Base-by-base conservation (phyloP, 2,329 filamentous ascomycete genomes). In the Ambrosiella cleistominuta region DNA sequence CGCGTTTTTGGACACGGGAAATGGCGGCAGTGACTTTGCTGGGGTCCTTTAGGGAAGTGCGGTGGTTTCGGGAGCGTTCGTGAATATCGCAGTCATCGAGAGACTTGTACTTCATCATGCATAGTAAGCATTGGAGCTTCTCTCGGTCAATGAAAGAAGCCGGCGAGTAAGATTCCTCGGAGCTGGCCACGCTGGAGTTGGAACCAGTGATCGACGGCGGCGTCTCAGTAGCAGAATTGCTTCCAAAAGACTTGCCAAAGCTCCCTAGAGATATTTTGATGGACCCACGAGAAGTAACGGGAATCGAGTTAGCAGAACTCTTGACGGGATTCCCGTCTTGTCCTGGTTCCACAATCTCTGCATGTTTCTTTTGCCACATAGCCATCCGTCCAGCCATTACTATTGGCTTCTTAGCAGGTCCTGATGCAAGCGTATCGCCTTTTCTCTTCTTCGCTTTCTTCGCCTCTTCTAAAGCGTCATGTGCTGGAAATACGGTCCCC, bases 131-230 rank as follows among this genome's bases (percentile, higher is more conserved):
- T 68, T 71, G 71, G 13, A 74, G 63, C 39, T 69, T 74, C 1
- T 75, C 74, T 19, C 74, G 68, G 61, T 86, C 81, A 5, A 79
- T 77, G 62, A 79, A 86, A 0, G 80, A 83, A 5, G 68, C 62
- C 58, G 60, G 6, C 47, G 8, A 51, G 35, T 11, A n/a, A 36
- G 47, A 13, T 42, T 36, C 36, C 27, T 51, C 19, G 47, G 47
- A 19, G 19, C 9, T n/a, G n/a, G 39, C 39, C 11, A 35, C 19
- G 3, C 13, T 51, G 19, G 11, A 42, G 38, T 19, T 9, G 9
- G 52, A 9, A 37, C 37, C 45, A 57, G 40, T 38, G 19, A 12
- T 19, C 7, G 53, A 35, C 11, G 52, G 58, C 2, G 44, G 27
- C 27, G 27, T 27, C 15, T 54, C 45, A 37, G 60, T 13, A n/a